A percentile compares a stretch with the other conserved stretches of the same genome.
These are phyloP conservation scores for Thermomyces lanuginosus DNA, from an alignment of 2,329 filamentous ascomycete genomes.

Conservation along the genomic window DNA sequence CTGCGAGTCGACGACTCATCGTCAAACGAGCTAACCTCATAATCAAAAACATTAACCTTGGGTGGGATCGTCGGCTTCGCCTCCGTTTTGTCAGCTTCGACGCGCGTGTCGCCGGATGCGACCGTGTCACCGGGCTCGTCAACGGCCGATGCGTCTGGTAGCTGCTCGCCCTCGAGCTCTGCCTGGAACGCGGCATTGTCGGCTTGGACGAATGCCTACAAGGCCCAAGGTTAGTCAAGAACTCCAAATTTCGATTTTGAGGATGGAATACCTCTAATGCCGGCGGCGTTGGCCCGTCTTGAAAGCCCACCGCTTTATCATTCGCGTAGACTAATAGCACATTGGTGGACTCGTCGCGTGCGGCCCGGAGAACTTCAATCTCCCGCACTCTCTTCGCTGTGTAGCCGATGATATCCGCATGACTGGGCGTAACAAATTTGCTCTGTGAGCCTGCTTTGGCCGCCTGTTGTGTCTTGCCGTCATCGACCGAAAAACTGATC, in stretches of 20 bases:
- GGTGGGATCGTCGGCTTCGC: conserved; percentile 2
- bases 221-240: background rate
- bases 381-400: conserved; percentile 30
- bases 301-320: conserved; percentile 27
- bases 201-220: conserved; percentile 31
- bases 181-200: conserved; percentile 31
- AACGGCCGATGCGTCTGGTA: conserved; percentile 4
- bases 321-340: conserved; percentile 46
- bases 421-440: conserved; percentile 9
- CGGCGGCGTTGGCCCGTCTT: conserved; percentile 16
- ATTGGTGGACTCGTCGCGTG: conserved; percentile 34
- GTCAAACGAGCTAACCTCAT: conserved; percentile 23
- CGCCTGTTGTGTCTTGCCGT: conserved; percentile 22
- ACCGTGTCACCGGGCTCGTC: conserved; percentile 3
- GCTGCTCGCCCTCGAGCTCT: conserved; percentile 17
- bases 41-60: conserved; percentile 24
- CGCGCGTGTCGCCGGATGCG: conserved; percentile 4
- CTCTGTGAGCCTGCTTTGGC: conserved; percentile 8
- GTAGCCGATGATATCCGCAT: conserved; percentile 24
- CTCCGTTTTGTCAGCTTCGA: conserved; percentile 4
- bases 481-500: conserved; percentile 33
- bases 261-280: conserved; percentile 19
- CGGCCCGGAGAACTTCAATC: conserved; percentile 38
- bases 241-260: background rate
- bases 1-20: conserved; percentile 11